Conservation (phyloP, 768 basidiomycete species). For the Suillus paluster region DNA sequence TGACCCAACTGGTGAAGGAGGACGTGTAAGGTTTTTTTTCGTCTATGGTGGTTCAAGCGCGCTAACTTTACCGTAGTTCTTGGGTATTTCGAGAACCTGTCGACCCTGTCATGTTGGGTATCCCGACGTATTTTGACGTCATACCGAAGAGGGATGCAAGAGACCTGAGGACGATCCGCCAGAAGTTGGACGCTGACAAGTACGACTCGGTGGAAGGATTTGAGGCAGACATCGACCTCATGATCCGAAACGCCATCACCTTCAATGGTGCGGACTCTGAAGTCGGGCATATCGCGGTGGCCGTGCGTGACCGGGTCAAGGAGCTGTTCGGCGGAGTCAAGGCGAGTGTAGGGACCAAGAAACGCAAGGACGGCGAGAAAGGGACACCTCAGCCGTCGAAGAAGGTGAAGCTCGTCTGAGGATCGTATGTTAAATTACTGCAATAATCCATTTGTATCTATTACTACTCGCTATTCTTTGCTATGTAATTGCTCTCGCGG, state of each 20-base stretch:
- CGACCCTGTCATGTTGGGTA: constrained; percentile 81
- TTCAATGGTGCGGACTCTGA: constrained; percentile 88
- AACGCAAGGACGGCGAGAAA: constrained; percentile 76
- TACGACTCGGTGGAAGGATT: constrained; percentile 80
- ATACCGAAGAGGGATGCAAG: constrained; percentile 87
- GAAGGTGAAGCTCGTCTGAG: constrained; percentile 66
- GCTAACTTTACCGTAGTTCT: constrained; percentile 45
- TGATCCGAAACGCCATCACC: constrained; percentile 85
- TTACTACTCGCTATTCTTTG: constrained; percentile 34
- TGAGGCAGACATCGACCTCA: constrained; percentile 84
- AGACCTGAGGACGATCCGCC: constrained; percentile 81
- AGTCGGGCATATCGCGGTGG: constrained; percentile 66
- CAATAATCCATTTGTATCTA: constrained; percentile 35
- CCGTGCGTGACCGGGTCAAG: constrained; percentile 53
- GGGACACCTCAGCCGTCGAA: constrained; percentile 65
- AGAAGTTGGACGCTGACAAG: constrained; percentile 80
- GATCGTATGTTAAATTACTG: constrained; percentile 20
- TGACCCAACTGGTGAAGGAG: constrained; percentile 74
- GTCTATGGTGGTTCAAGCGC: constrained; percentile 7
- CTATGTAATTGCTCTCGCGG: constrained; percentile 31
- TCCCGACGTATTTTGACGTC: constrained; percentile 88
- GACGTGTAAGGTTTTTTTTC: constrained; percentile 53
- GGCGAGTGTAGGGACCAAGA: constrained; percentile 55
- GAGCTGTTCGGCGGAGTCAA: constrained; percentile 54
- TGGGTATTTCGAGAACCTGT: constrained; percentile 85